These are phyloP conservation scores for Fraxinus dipetala DNA, from an alignment of 305 asterid genomes.

Conservation along the genomic window DNA sequence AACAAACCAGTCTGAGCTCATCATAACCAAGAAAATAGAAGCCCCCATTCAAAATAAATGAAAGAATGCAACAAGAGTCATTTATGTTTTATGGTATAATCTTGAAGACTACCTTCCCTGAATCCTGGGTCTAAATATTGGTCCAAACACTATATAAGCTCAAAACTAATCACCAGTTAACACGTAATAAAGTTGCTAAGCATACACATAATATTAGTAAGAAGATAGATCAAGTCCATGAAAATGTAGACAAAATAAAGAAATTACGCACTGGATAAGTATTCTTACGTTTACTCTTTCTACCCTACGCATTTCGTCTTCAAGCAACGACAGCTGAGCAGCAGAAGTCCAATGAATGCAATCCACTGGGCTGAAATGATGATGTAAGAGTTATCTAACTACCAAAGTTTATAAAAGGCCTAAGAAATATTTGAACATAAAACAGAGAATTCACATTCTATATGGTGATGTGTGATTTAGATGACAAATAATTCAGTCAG, in stretches of 20 bases:
- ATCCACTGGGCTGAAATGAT: slow-evolving; percentile 89
- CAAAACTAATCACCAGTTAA: not conserved
- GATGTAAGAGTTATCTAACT: slow-evolving; percentile 21
- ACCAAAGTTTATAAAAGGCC: slow-evolving; percentile 17
- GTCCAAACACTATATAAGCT: not conserved
- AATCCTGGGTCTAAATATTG: not conserved
- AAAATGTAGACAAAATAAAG: not conserved
- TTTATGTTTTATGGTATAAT: not conserved
- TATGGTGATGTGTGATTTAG: not conserved
- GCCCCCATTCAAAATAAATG: not conserved
- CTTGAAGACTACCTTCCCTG: not conserved
- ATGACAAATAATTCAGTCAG: not conserved
- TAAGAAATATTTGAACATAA: not conserved
- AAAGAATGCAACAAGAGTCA: not conserved
- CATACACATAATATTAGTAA: not conserved
- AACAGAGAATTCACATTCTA: not conserved
- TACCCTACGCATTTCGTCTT: slow-evolving; percentile 96
- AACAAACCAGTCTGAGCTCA: not conserved
- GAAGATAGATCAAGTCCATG: not conserved
- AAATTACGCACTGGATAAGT: not conserved
- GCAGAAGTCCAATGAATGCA: slow-evolving; percentile 96
- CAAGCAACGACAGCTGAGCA: slow-evolving; percentile 85
- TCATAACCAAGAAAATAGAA: not conserved
- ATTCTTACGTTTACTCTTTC: slow-evolving; percentile 90
- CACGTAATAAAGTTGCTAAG: not conserved